These are phyloP conservation scores for Sphenostylis stenocarpa DNA, from an alignment of 306 rosid species.

Conservation along the genomic window DNA sequence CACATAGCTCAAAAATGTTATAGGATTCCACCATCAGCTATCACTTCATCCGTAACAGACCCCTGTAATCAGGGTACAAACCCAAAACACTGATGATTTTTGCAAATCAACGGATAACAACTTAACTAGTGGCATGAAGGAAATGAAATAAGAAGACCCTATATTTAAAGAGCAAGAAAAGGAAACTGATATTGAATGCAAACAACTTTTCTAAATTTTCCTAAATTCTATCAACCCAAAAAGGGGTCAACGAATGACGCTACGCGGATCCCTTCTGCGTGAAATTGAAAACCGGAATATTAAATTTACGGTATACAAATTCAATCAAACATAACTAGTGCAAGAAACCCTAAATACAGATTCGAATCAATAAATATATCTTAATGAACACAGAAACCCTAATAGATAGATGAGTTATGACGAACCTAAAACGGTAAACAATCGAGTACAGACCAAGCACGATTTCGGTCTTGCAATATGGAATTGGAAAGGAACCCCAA, in stretches of 20 bases:
- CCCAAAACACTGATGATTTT: neutral
- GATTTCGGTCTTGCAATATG: neutral
- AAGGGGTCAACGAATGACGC: neutral
- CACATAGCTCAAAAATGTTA: conserved; percentile 45
- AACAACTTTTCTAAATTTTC: neutral
- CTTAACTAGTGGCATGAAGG: neutral
- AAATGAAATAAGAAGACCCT: neutral
- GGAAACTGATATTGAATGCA: conserved; percentile 26
- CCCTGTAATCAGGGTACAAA: conserved; percentile 20
- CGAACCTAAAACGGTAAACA: conserved; percentile 35
- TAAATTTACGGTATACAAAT: neutral
- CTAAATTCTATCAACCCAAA: neutral
- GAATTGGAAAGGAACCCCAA: neutral
- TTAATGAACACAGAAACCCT: conserved; percentile 32
- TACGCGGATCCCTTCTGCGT: conserved; percentile 10
- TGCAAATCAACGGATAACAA: conserved; percentile 28
- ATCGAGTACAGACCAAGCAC: conserved; percentile 15
- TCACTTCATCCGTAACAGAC: conserved; percentile 1
- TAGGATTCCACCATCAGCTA: conserved; percentile 32
- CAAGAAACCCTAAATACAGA: conserved; percentile 14
- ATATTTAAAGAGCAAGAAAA: neutral
- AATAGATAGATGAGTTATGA: conserved; percentile 17
- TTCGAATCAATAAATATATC: conserved; percentile 21
- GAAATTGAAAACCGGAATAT: conserved; percentile 12
- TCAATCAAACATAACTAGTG: conserved; percentile 24